phyloP scores from a whole-genome alignment of 1,284 basidiomycete species.

The Coniferiporia sulphurascens region DNA sequence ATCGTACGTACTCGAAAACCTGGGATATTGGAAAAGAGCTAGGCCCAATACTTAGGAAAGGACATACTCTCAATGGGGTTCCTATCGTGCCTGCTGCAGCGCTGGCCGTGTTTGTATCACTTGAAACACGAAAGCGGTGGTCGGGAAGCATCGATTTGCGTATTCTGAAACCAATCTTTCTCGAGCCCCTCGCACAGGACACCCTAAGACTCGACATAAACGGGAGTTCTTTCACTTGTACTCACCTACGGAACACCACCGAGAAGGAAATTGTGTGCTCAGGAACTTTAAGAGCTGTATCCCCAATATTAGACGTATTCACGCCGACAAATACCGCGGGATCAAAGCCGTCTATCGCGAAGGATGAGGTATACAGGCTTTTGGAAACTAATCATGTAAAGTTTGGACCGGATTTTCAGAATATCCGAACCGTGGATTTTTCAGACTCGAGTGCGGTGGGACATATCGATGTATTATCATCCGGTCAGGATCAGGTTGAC shows the following conservation, averaged over 20 bases:
- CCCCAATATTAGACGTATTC: background rate
- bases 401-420: constrained; percentile 31
- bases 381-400: constrained; percentile 22
- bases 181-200: constrained; percentile 1
- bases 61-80: constrained; percentile 31
- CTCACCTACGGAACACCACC: background rate
- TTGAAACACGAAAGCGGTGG: constrained; percentile 6
- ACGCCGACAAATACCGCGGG: background rate
- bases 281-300: constrained; percentile 20
- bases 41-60: constrained; percentile 19
- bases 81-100: constrained; percentile 33
- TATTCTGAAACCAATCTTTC: constrained; percentile 6
- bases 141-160: constrained; percentile 4
- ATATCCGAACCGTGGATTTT: constrained; percentile 27
- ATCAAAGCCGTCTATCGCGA: background rate
- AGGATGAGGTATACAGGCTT: constrained; percentile 5
- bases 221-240: background rate
- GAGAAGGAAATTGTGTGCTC: constrained; percentile 26
- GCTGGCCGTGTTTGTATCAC: constrained; percentile 30
- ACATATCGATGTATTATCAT: constrained; percentile 24
- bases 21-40: constrained; percentile 16
- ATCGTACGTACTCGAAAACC: background rate
- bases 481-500: constrained; percentile 26
- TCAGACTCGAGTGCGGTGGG: constrained; percentile 28
- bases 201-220: constrained; percentile 3